Evolutionary conservation across 352 stramenopile genomes (phyloP).

Genomic region (Phytophthora pini): DNA sequence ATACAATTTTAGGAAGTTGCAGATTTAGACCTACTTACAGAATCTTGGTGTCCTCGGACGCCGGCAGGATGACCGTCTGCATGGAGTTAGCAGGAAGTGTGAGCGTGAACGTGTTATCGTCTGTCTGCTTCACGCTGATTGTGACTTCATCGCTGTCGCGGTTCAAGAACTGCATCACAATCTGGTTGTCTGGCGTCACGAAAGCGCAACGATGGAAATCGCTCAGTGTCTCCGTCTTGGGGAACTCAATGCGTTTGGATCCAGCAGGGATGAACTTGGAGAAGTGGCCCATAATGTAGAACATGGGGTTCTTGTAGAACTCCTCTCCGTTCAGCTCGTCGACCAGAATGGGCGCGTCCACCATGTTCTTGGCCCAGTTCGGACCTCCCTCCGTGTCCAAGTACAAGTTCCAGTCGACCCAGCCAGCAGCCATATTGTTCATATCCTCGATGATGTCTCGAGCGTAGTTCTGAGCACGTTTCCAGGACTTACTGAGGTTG

Average conservation of each 20-base stretch:
- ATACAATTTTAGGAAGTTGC: neutral
- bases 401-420: constrained; percentile 89
- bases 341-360: constrained; percentile 78
- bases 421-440: constrained; percentile 68
- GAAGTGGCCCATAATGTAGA: constrained; percentile 4
- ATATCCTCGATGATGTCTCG: constrained; percentile 79
- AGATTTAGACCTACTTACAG: neutral
- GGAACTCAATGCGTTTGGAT: constrained; percentile 51
- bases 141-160: constrained; percentile 30
- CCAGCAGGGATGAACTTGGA: constrained; percentile 34
- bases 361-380: constrained; percentile 73
- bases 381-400: constrained; percentile 72
- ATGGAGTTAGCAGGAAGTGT: constrained; percentile 15
- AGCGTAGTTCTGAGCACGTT: constrained; percentile 69
- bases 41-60: constrained; percentile 22
- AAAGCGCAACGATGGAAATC: constrained; percentile 50
- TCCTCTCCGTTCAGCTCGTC: constrained; percentile 38
- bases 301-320: constrained; percentile 4
- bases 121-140: constrained; percentile 23
- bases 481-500: constrained; percentile 1
- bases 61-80: constrained; percentile 27
- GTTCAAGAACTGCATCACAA: constrained; percentile 50
- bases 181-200: constrained; percentile 41
- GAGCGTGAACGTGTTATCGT: constrained; percentile 22
- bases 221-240: constrained; percentile 30